phyloP scores from a whole-genome alignment of 805 yeast species.

The Schizosaccharomyces pombe region DNA sequence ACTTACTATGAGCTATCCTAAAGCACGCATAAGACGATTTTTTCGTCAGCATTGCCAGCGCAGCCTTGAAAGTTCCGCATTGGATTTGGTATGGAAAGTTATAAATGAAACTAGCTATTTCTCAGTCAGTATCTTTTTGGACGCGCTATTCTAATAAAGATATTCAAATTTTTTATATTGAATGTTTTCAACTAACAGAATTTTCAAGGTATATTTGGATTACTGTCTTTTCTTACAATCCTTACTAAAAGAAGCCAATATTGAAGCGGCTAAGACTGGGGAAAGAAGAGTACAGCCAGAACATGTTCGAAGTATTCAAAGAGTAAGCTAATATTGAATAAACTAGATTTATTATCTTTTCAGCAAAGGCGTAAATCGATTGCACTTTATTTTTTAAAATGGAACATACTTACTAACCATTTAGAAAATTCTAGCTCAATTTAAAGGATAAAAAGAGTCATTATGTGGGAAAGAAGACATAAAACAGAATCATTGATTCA shows the following conservation, averaged over 20 bases:
- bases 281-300: not conserved
- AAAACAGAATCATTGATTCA: not conserved
- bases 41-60: not conserved
- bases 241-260: not conserved
- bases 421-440: not conserved
- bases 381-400: not conserved
- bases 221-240: constrained; percentile 3
- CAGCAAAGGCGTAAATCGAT: not conserved
- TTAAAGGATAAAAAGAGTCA: not conserved
- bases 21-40: not conserved
- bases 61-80: not conserved
- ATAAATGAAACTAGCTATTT: not conserved
- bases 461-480: not conserved
- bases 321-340: not conserved
- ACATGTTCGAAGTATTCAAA: not conserved
- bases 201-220: not conserved
- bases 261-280: not conserved
- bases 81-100: not conserved
- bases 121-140: too few species aligned
- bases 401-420: not conserved
- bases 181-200: not conserved
- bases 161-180: too few species aligned
- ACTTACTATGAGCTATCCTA: not conserved
- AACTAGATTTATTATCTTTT: not conserved
- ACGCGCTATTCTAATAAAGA: too few species aligned